phyloP scores from a whole-genome alignment of 108 stramenopile genomes.

The Discostella stelligeroides region DNA sequence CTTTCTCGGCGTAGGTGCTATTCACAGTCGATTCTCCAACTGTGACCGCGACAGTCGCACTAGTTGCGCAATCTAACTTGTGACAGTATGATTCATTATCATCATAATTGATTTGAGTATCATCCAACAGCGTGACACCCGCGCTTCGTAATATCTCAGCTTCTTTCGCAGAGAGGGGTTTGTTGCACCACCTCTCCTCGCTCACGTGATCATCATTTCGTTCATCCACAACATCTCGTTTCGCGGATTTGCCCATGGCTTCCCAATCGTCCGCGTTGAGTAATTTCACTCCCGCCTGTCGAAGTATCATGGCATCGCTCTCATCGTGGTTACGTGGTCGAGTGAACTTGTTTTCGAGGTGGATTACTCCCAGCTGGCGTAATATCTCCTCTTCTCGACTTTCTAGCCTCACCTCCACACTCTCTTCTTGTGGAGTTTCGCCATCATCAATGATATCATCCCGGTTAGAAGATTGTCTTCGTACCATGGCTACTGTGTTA shows the following conservation, averaged over 20 bases:
- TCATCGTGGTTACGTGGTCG: conserved; percentile 30
- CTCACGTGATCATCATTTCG: background rate
- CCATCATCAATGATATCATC: background rate
- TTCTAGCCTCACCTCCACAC: background rate
- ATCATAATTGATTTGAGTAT: background rate
- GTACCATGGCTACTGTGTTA: background rate
- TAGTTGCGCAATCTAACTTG: background rate
- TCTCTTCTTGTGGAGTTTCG: background rate
- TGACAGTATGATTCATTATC: background rate
- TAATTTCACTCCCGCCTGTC: conserved; percentile 22
- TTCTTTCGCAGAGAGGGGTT: conserved; percentile 14
- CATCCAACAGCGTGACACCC: conserved; percentile 18
- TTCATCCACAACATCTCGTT: no score
- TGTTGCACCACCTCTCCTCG: conserved; percentile 6
- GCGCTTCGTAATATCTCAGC: conserved; percentile 25
- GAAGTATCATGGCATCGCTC: conserved; percentile 29
- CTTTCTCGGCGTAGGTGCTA: conserved; percentile 39
- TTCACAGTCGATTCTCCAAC: conserved; percentile 13
- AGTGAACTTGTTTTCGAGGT: conserved; percentile 29
- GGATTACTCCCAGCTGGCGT: conserved; percentile 26
- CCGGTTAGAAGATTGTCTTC: background rate
- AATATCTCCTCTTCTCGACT: conserved; percentile 18
- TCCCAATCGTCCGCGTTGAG: background rate
- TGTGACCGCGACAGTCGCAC: conserved; percentile 1
- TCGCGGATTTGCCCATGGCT: background rate